Percentiles rank a stretch among this genome's conserved stretches.
Evolutionary conservation across 2,329 filamentous ascomycete species (phyloP).

Genomic region (Orbilia blumenaviensis): DNA sequence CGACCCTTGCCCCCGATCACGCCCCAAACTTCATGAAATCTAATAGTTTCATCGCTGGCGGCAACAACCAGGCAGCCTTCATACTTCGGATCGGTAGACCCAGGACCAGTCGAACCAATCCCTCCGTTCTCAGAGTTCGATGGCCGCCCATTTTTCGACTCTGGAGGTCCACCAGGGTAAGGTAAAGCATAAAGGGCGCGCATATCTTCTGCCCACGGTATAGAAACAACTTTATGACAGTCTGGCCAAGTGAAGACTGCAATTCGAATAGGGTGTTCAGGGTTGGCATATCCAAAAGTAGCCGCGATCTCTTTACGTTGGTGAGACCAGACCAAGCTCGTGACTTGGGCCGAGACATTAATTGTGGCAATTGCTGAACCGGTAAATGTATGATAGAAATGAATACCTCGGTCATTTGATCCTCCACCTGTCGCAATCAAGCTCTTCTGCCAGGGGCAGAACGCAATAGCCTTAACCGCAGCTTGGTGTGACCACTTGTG

Average conservation of each 20-base stretch:
- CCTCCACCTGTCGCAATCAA: slow-evolving; percentile 91
- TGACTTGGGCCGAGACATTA: slow-evolving; percentile 91
- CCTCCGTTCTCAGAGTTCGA: slow-evolving; percentile 14
- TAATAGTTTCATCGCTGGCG: slow-evolving; percentile 88
- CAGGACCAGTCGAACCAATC: slow-evolving; percentile 31
- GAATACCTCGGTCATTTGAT: slow-evolving; percentile 92
- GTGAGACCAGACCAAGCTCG: slow-evolving; percentile 87
- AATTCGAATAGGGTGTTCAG: slow-evolving; percentile 86
- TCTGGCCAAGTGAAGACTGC: slow-evolving; percentile 95
- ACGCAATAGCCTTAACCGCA: slow-evolving; percentile 95
- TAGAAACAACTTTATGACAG: slow-evolving; percentile 82
- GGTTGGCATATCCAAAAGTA: slow-evolving; percentile 92
- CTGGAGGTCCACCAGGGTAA: slow-evolving; percentile 72
- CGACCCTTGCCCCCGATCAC: slow-evolving; percentile 59
- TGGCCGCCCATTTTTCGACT: slow-evolving; percentile 34
- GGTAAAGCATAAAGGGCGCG: slow-evolving; percentile 86
- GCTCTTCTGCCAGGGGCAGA: slow-evolving; percentile 90
- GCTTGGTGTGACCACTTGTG: slow-evolving; percentile 82
- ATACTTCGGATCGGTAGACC: slow-evolving; percentile 62
- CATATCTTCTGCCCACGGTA: slow-evolving; percentile 82
- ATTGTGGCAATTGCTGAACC: slow-evolving; percentile 88
- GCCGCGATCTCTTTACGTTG: slow-evolving; percentile 87
- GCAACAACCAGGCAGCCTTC: slow-evolving; percentile 91
- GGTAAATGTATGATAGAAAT: slow-evolving; percentile 89
- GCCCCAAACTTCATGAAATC: slow-evolving; percentile 96